Percentiles rank a stretch among this genome's conserved stretches.
These are phyloP conservation scores for Plasmodium sp. DNA, from an alignment of 169 alveolate genomes.

Conservation along the genomic window DNA sequence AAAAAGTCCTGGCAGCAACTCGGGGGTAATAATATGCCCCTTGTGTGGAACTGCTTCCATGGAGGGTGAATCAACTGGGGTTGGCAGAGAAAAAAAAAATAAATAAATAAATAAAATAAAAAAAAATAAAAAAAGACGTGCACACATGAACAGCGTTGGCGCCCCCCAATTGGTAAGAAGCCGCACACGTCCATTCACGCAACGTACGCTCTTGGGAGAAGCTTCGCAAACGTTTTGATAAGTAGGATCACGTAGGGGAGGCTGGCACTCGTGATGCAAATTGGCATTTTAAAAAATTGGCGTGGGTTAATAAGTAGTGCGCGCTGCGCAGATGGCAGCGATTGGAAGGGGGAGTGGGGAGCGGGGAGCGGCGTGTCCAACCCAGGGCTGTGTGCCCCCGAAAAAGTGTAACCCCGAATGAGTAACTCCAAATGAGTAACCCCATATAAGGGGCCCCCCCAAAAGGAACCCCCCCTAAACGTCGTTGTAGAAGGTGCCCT, in stretches of 20 bases:
- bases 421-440: too few species aligned
- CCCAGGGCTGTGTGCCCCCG: neutral
- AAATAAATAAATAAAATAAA: too few species aligned
- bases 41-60: neutral
- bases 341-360: neutral
- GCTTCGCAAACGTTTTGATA: neutral
- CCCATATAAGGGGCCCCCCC: too few species aligned
- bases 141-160: neutral
- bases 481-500: slow-evolving; percentile 24
- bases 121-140: neutral
- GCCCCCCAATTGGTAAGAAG: neutral
- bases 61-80: neutral
- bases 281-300: neutral
- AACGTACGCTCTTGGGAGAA: neutral
- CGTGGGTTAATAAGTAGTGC: neutral
- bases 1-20: neutral
- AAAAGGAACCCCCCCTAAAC: neutral
- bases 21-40: neutral
- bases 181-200: neutral
- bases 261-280: neutral
- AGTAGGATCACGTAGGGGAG: neutral
- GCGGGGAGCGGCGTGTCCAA: neutral
- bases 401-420: too few species aligned
- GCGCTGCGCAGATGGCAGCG: neutral
- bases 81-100: neutral